Evolutionary conservation across 2,329 filamentous ascomycete genomes (phyloP).

Genomic region (Gaeumannomyces tritici): DNA sequence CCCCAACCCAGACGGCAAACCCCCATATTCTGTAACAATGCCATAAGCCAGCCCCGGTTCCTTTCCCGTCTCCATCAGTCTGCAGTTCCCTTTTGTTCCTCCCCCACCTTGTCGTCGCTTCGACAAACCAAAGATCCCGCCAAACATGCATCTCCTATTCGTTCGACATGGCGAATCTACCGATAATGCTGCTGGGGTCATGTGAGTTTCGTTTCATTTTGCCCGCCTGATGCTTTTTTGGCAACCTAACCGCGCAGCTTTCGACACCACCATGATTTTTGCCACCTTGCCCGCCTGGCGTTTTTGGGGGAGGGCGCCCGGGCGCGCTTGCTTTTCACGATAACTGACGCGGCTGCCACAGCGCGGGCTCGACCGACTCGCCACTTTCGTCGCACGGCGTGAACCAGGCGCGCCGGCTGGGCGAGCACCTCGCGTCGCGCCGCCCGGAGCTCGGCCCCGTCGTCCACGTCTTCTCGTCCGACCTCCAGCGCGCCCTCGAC

Average conservation of each 20-base stretch:
- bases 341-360: constrained; percentile 9
- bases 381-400: constrained; percentile 72
- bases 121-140: not conserved
- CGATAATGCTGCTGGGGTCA: constrained; percentile 69
- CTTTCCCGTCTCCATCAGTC: not conserved
- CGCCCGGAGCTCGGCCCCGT: constrained; percentile 23
- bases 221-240: not conserved
- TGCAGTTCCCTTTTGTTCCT: not conserved
- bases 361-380: constrained; percentile 74
- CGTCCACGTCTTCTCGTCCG: constrained; percentile 66
- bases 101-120: not conserved
- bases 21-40: not conserved
- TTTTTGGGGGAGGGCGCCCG: too few species aligned
- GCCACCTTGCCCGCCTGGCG: not conserved
- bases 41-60: not conserved
- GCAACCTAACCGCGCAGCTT: not conserved
- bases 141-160: constrained; percentile 56
- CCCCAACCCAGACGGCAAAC: not conserved
- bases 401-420: constrained; percentile 67
- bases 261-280: not conserved
- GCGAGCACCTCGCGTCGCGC: constrained; percentile 42
- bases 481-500: constrained; percentile 61
- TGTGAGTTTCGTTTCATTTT: constrained; percentile 1
- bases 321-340: not conserved
- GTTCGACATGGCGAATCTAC: constrained; percentile 86